These are phyloP conservation scores for Yamadazyma spencermartinsiae DNA, from an alignment of 1,139 yeast species.

Conservation along the genomic window DNA sequence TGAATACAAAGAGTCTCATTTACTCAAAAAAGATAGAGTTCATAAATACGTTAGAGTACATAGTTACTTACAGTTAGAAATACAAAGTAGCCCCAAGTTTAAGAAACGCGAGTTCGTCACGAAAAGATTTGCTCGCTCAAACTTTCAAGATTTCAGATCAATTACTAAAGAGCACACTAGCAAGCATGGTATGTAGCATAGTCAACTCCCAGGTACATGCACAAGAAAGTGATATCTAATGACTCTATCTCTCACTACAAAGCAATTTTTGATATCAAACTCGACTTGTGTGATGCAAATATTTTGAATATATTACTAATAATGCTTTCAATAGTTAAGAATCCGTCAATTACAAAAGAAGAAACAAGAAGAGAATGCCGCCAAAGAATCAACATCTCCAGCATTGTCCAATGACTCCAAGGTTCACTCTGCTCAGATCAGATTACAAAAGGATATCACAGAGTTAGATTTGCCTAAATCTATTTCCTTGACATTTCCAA, in stretches of 20 bases:
- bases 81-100: background rate
- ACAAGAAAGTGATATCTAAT: too few species aligned
- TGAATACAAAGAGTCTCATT: constrained; percentile 1
- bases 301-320: constrained; percentile 8
- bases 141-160: too few species aligned
- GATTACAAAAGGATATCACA: constrained; percentile 63
- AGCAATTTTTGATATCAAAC: too few species aligned
- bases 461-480: constrained; percentile 70
- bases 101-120: too few species aligned
- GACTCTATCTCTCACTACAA: too few species aligned
- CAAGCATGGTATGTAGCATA: too few species aligned
- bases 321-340: constrained; percentile 39
- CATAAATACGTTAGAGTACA: constrained; percentile 1
- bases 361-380: constrained; percentile 46
- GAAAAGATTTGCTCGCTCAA: too few species aligned
- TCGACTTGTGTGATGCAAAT: too few species aligned
- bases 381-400: constrained; percentile 20
- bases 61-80: constrained; percentile 1
- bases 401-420: constrained; percentile 13
- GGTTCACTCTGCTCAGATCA: constrained; percentile 52
- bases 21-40: constrained; percentile 2
- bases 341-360: constrained; percentile 61
- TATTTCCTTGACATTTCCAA: constrained; percentile 56
- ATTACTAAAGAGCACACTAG: too few species aligned
- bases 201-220: too few species aligned